Base-by-base conservation (phyloP, 1,284 basidiomycete species). In the Ustilago loliicola region DNA sequence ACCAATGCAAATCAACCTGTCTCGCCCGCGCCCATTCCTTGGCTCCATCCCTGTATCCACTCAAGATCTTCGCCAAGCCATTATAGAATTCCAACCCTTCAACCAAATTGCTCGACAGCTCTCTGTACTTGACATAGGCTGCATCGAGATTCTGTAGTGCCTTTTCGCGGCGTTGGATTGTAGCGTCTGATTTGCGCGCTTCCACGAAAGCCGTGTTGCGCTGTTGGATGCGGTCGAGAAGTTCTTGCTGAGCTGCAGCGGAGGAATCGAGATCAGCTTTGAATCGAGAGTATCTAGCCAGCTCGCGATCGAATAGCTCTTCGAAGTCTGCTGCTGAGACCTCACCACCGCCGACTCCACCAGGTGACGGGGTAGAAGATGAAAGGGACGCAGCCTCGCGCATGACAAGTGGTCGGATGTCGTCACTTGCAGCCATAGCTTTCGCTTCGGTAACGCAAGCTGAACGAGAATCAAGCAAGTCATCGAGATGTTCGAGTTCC, bases 61-160 rank as follows among this genome's bases (percentile, higher is more conserved):
- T 65, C 40, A 83, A 54, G 17, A 82, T 68, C 59, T 73, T 67
- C 21, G 76, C 79, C 11, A 83, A 55, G 5, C 72, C 64, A 60
- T 82, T 82, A 61, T 83, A 83, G 52, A 83, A 83, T 88, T 94
- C 70, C 77, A 94, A 89, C 1, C 96, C 96, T 85, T 98, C 95
- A 59, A 93, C 92, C 13, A 96, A 88, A 85, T 98, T 95, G 61
- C 91, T 90, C 1, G 89, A 89, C 19, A 97, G 93, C 86, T 98
- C 95, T 56, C 91, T 89, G 87, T 96, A 97, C 83, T 94, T 94
- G 87, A 92, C 92, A 87, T 94, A 94, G 0, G 94, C 93, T 38
- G 92, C 87, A 79, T 97, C 94, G 58, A 98, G 91, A n/a, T 91
- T 91, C 83, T 95, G 94, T 47, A 98, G 87, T 0, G 92, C 92